Evolutionary conservation across 2,329 filamentous ascomycete species (phyloP), one percentile per base, ranked within the genome.

Genomic region (Ophiocordyceps unilateralis): DNA sequence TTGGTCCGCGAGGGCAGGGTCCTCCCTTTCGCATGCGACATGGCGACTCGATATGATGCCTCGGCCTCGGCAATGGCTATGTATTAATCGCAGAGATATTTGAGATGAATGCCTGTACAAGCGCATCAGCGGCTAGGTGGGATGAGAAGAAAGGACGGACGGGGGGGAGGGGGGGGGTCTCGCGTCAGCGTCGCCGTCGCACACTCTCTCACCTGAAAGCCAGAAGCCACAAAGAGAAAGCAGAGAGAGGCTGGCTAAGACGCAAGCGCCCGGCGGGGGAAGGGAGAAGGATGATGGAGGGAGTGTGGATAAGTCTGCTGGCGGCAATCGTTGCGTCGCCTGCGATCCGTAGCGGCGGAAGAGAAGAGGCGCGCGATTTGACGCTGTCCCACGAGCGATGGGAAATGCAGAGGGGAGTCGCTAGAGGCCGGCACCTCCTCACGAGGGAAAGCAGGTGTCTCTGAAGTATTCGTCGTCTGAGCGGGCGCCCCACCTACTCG

Each of bases 1-100:
- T 85, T 85, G 56, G 70, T 68, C 62, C 67, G 67, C 52, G 65
- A 62, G 28, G 81, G 81, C 49, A 85, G 65, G 40, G 57, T 60
- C 58, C 74, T 56, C 44, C 52, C 50, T 41, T 47, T 55, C 17
- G 56, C 51, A 40, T 54, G 49, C 34, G 57, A 57, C 63, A 68
- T 69, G 45, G 57, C 53, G 47, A 47, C 50, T 47, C 46, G 48
- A 47, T 49, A 45, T 41, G 38, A 45, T 40, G 21, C 17, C 36
- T n/a, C 12, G n/a, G n/a, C n/a, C n/a, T n/a, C n/a, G n/a, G n/a
- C n/a, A n/a, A n/a, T n/a, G n/a, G n/a, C 26, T 40, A 38, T 32
- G 12, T 46, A n/a, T 40, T 24, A 21, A 39, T 28, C 19, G 34
- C 41, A 40, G 42, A 41, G 41, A 46, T 44, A 24, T 38, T 42